A percentile compares a stretch with the other conserved stretches of the same genome.
Evolutionary conservation across 2,329 filamentous ascomycete genomes (phyloP).

Genomic region (Penicillium sp.): DNA sequence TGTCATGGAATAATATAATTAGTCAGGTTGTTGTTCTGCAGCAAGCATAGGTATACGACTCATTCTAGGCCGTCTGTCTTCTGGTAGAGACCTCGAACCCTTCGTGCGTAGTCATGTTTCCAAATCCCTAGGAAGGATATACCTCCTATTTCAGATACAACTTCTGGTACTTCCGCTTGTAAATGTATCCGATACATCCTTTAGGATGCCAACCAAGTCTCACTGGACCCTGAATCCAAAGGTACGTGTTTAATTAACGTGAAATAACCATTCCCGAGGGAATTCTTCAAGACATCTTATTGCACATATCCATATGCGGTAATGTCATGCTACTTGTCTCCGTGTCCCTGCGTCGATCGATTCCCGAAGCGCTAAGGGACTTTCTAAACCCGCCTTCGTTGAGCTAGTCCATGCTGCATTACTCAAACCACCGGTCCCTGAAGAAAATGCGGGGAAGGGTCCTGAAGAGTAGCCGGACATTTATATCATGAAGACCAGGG

Average conservation of each 20-base stretch:
- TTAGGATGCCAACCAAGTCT: not conserved
- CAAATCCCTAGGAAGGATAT: not conserved
- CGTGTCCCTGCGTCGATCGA: conserved; percentile 14
- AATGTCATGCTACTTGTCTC: not conserved
- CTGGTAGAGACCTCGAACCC: not conserved
- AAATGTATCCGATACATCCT: not conserved
- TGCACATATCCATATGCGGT: not conserved
- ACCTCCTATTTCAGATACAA: conserved; percentile 9
- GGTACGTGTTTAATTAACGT: not conserved
- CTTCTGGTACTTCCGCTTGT: conserved; percentile 3
- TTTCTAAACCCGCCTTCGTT: not conserved
- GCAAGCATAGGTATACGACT: not conserved
- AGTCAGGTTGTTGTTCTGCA: not conserved
- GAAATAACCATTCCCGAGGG: too few species aligned
- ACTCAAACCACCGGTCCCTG: conserved; percentile 12
- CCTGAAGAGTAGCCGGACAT: not conserved
- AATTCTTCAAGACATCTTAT: not conserved
- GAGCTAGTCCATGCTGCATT: not conserved
- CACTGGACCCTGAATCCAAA: not conserved
- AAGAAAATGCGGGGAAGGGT: conserved; percentile 5
- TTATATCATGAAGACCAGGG: not conserved
- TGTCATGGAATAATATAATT: not conserved
- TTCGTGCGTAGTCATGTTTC: too few species aligned
- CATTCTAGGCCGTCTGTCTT: not conserved
- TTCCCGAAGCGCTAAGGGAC: conserved; percentile 21